Evolutionary conservation across 176 grass and related monocot genomes (phyloP).

Genomic region (Aegilops speltoides): DNA sequence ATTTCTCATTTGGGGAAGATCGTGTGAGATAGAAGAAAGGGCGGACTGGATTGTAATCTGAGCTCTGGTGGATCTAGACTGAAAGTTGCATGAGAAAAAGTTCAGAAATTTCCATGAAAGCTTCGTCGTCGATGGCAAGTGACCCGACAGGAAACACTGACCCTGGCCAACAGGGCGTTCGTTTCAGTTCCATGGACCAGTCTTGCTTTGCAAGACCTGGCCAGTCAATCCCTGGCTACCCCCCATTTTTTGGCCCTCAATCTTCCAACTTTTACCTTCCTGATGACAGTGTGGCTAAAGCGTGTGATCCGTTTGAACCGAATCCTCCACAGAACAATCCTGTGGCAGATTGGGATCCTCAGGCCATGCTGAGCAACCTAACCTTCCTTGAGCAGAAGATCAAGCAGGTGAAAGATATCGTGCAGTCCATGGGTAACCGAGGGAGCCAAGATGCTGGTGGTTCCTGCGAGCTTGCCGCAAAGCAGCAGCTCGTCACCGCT

Average conservation of each 20-base stretch:
- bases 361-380: slow-evolving; percentile 67
- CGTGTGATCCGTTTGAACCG: slow-evolving; percentile 44
- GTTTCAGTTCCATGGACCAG: slow-evolving; percentile 35
- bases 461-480: slow-evolving; percentile 51
- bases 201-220: slow-evolving; percentile 41
- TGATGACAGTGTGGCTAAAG: slow-evolving; percentile 51
- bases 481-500: slow-evolving; percentile 76
- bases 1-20: neutral
- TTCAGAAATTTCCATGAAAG: slow-evolving; percentile 50
- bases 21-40: slow-evolving; percentile 35
- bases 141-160: slow-evolving; percentile 26
- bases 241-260: slow-evolving; percentile 42
- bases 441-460: slow-evolving; percentile 42
- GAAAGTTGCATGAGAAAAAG: slow-evolving; percentile 36
- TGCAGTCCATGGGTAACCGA: slow-evolving; percentile 55
- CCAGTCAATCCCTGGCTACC: slow-evolving; percentile 51
- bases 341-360: slow-evolving; percentile 62
- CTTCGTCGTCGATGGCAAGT: slow-evolving; percentile 41
- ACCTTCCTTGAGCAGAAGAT: slow-evolving; percentile 92
- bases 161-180: slow-evolving; percentile 31
- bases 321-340: slow-evolving; percentile 43
- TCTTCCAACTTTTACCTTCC: slow-evolving; percentile 45
- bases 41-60: slow-evolving; percentile 24
- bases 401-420: slow-evolving; percentile 80
- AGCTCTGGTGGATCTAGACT: slow-evolving; percentile 30